Conservation (phyloP, 371 early-diverging fungal species). For the Mucor saturninus region DNA sequence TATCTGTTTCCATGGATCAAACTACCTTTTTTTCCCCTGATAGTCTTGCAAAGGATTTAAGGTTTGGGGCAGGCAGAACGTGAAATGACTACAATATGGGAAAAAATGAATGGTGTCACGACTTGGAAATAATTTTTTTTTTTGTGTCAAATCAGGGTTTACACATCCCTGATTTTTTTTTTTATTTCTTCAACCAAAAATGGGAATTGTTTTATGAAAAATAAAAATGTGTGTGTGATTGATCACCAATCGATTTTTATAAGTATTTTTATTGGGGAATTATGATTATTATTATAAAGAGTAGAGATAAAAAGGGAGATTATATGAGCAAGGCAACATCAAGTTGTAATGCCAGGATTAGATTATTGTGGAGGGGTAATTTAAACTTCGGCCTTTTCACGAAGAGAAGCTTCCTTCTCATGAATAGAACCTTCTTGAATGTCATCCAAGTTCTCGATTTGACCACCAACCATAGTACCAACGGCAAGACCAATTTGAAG, state of each 20-base stretch:
- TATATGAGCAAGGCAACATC: background rate
- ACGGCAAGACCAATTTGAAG: conserved; percentile 22
- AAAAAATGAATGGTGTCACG: background rate
- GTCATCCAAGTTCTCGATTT: conserved; percentile 21
- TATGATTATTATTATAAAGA: conserved; percentile 6
- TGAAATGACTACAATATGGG: background rate
- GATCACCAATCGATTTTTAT: background rate
- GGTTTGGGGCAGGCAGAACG: background rate
- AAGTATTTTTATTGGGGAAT: conserved; percentile 1
- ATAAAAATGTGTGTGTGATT: background rate
- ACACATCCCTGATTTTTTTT: background rate
- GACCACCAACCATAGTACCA: conserved; percentile 39
- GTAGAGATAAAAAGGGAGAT: background rate
- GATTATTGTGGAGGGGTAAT: background rate
- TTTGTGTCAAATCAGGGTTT: conserved; percentile 2
- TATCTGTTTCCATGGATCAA: background rate
- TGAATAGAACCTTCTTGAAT: conserved; percentile 21
- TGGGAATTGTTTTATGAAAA: background rate
- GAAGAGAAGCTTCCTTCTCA: conserved; percentile 7
- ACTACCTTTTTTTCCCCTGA: background rate
- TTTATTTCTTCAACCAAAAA: background rate
- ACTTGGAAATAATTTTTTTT: background rate
- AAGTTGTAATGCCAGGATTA: background rate
- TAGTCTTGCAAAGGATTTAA: background rate
- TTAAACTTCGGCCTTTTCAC: conserved; percentile 20